Evolutionary conservation across 2,329 filamentous ascomycete genomes (phyloP).

Genomic region (Curvularia sp.): DNA sequence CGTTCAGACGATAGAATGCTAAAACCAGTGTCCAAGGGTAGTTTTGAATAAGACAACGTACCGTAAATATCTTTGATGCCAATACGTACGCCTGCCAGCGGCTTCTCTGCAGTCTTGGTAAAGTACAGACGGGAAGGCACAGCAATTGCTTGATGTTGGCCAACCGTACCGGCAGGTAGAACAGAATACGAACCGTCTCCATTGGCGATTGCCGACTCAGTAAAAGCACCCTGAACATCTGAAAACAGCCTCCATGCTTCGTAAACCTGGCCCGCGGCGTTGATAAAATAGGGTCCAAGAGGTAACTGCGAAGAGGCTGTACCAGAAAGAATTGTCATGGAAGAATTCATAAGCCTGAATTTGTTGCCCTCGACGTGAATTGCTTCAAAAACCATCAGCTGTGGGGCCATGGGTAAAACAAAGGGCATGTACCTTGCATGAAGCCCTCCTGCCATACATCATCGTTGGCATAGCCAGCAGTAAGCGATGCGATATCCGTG

Average conservation of each 20-base stretch:
- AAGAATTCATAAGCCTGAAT: conserved; percentile 34
- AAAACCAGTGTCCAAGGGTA: background rate
- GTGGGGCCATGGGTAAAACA: background rate
- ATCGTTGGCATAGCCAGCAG: conserved; percentile 46
- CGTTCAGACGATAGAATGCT: background rate
- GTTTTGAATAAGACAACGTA: background rate
- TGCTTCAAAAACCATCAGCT: conserved; percentile 37
- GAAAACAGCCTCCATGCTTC: conserved; percentile 60
- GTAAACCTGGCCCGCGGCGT: conserved; percentile 54
- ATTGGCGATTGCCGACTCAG: conserved; percentile 53
- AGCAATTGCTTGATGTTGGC: conserved; percentile 50
- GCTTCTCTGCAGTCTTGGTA: conserved; percentile 57
- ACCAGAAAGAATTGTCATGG: conserved; percentile 25
- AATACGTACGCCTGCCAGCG: conserved; percentile 67
- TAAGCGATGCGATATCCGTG: conserved; percentile 8
- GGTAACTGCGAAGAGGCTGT: conserved; percentile 41
- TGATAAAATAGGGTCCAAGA: conserved; percentile 60
- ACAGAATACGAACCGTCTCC: conserved; percentile 53
- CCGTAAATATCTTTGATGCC: conserved; percentile 69
- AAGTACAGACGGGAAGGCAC: conserved; percentile 64
- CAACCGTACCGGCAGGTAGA: conserved; percentile 46
- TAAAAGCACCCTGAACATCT: conserved; percentile 59
- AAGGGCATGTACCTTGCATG: conserved; percentile 36
- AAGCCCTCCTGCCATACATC: conserved; percentile 54
- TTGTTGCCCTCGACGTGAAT: conserved; percentile 30